These are phyloP conservation scores for Pyrenophora seminiperda DNA, from an alignment of 2,329 filamentous ascomycete genomes.

Conservation along the genomic window DNA sequence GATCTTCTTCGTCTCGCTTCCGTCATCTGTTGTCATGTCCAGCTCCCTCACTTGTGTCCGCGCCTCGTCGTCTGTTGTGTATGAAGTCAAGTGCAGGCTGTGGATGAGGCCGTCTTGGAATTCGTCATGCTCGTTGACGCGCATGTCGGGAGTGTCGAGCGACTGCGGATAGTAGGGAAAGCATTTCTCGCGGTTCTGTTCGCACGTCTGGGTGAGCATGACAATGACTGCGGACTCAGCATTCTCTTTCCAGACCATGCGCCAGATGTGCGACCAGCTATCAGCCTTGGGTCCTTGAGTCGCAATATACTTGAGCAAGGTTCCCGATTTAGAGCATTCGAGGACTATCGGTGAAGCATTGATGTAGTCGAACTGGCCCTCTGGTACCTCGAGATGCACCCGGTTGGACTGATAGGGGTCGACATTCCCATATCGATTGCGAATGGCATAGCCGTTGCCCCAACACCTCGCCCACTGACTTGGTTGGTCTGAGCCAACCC, in stretches of 20 bases:
- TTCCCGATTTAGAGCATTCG: slow-evolving; percentile 48
- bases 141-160: slow-evolving; percentile 47
- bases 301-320: slow-evolving; percentile 74
- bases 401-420: slow-evolving; percentile 88
- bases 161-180: slow-evolving; percentile 79
- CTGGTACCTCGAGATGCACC: slow-evolving; percentile 77
- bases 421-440: slow-evolving; percentile 90
- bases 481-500: slow-evolving; percentile 51
- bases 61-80: slow-evolving; percentile 60
- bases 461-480: slow-evolving; percentile 63
- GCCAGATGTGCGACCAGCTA: slow-evolving; percentile 84
- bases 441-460: slow-evolving; percentile 60
- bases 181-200: slow-evolving; percentile 80
- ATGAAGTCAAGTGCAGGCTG: slow-evolving; percentile 65
- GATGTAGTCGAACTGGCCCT: slow-evolving; percentile 62
- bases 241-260: slow-evolving; percentile 90
- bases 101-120: slow-evolving; percentile 71
- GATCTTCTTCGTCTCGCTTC: slow-evolving; percentile 65
- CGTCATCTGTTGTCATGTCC: slow-evolving; percentile 53
- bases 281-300: slow-evolving; percentile 87
- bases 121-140: slow-evolving; percentile 67
- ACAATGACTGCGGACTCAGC: slow-evolving; percentile 75
- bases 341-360: slow-evolving; percentile 56
- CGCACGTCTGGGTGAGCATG: slow-evolving; percentile 90
- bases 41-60: slow-evolving; percentile 77